phyloP scores from a whole-genome alignment of 2,329 filamentous ascomycete species.

The Trichoderma sp. region DNA sequence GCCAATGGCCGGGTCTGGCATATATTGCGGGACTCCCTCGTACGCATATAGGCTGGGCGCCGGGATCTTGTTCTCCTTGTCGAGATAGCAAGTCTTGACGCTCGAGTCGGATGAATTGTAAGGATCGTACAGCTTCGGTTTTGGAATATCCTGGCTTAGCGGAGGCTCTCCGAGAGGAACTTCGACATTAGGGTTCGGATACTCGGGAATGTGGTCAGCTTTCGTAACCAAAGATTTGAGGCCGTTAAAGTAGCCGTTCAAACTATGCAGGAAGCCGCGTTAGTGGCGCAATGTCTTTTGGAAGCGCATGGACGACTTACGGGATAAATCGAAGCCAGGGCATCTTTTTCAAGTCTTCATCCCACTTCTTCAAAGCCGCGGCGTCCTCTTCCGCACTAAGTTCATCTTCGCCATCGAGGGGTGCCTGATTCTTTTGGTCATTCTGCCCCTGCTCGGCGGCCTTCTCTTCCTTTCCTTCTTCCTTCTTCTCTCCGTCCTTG shows the following conservation, averaged over 20 bases:
- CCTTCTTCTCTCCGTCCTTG: slow-evolving; percentile 27
- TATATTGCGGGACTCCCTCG: slow-evolving; percentile 70
- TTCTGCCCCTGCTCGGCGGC: not conserved
- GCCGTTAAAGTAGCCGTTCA: slow-evolving; percentile 79
- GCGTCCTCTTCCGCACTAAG: slow-evolving; percentile 33
- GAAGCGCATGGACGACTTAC: slow-evolving; percentile 35
- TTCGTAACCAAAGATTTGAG: slow-evolving; percentile 69
- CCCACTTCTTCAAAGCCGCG: slow-evolving; percentile 35
- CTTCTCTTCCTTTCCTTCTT: slow-evolving; percentile 9
- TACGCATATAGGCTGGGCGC: slow-evolving; percentile 69
- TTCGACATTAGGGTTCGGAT: slow-evolving; percentile 54
- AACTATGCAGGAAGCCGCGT: slow-evolving; percentile 50
- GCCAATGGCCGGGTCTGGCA: slow-evolving; percentile 76
- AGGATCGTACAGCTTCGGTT: slow-evolving; percentile 62
- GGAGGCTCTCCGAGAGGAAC: slow-evolving; percentile 42
- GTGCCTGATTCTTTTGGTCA: not conserved
- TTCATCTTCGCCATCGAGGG: slow-evolving; percentile 15
- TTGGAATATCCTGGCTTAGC: slow-evolving; percentile 45
- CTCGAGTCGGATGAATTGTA: slow-evolving; percentile 61
- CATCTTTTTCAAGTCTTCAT: slow-evolving; percentile 40
- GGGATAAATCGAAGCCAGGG: slow-evolving; percentile 48
- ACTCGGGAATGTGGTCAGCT: slow-evolving; percentile 70
- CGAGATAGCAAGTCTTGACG: slow-evolving; percentile 65
- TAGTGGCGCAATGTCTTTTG: not conserved
- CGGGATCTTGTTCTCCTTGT: slow-evolving; percentile 58